Percentiles rank a stretch among this genome's conserved stretches.
Evolutionary conservation across 805 yeast species (phyloP).

Genomic region (Candida germanica): DNA sequence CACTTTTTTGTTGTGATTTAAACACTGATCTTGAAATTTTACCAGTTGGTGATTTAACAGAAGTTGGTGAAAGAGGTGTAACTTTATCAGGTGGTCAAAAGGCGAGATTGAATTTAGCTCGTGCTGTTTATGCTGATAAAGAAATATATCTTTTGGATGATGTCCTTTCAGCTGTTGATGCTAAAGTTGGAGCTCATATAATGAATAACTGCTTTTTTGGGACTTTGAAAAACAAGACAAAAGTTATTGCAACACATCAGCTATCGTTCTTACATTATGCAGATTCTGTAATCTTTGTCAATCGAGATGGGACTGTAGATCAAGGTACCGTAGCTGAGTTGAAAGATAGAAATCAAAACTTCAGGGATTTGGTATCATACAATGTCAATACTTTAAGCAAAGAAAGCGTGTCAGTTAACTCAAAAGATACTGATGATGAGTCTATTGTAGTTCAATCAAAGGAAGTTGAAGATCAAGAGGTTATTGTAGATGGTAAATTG

Average conservation of each 20-base stretch:
- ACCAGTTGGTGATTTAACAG: conserved; percentile 33
- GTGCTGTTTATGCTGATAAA: conserved; percentile 30
- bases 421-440: not conserved
- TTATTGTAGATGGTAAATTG: conserved; percentile 24
- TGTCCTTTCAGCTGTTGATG: conserved; percentile 36
- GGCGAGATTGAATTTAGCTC: conserved; percentile 31
- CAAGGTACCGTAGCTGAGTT: conserved; percentile 27
- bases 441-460: not conserved
- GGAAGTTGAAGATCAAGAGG: not conserved
- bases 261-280: conserved; percentile 30
- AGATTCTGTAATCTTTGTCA: conserved; percentile 20
- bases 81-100: conserved; percentile 38
- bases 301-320: conserved; percentile 28
- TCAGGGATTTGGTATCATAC: conserved; percentile 24
- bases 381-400: conserved; percentile 20
- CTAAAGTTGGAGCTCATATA: conserved; percentile 35
- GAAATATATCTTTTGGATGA: conserved; percentile 32
- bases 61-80: conserved; percentile 36
- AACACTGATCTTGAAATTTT: conserved; percentile 26
- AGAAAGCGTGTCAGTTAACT: conserved; percentile 3
- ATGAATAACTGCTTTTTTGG: conserved; percentile 27
- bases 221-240: conserved; percentile 25
- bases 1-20: conserved; percentile 26
- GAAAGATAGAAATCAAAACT: conserved; percentile 19
- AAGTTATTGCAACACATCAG: conserved; percentile 36